phyloP scores from a whole-genome alignment of 179 eudicot genomes.

The Silene vulgaris region DNA sequence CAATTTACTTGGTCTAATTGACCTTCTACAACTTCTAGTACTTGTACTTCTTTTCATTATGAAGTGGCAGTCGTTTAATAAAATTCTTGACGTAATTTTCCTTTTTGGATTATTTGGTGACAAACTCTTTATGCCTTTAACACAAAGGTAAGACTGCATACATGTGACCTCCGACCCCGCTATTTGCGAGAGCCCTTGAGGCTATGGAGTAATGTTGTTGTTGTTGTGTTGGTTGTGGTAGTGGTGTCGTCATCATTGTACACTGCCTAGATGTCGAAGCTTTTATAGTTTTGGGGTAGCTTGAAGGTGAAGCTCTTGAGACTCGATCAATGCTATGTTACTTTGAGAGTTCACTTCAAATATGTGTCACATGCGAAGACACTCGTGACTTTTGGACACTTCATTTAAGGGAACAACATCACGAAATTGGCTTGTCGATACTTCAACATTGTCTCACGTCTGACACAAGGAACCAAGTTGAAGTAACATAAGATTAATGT shows the following conservation, averaged over 20 bases:
- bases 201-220: neutral
- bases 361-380: neutral
- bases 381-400: neutral
- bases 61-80: neutral
- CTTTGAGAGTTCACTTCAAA: neutral
- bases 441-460: neutral
- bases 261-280: constrained; percentile 6
- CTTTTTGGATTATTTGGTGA: neutral
- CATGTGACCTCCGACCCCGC: neutral
- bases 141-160: neutral
- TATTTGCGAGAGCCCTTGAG: neutral
- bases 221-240: neutral
- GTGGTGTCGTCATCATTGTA: neutral
- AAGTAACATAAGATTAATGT: constrained; percentile 1
- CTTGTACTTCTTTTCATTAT: neutral
- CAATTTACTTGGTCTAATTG: neutral
- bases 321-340: neutral
- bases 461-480: neutral
- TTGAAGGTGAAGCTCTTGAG: neutral
- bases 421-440: neutral
- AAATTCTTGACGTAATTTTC: neutral
- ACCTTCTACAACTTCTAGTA: neutral
- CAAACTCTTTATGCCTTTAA: neutral
- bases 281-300: neutral
- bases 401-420: neutral